Base-by-base conservation (phyloP, 192 early-diverging fungal species). In the Powellomyces hirtus region DNA sequence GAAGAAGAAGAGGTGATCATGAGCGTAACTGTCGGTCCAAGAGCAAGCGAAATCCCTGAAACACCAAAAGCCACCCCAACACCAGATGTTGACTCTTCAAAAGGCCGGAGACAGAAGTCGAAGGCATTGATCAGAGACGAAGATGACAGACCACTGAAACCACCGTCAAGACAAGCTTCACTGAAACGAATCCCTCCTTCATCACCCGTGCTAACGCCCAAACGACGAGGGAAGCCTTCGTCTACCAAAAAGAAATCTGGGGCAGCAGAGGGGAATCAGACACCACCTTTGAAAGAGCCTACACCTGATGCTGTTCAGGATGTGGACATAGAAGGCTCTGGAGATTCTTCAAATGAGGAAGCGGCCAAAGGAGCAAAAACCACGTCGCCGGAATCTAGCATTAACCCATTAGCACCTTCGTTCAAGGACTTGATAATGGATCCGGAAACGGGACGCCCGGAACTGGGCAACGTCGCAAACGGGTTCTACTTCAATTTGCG, bases 401-500 rank as follows among this genome's bases (percentile, higher is more conserved):
- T 49, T 49, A 24, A 3, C n/a, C 26, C 46, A 5, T 24, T 49
- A 24, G 46, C 46, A 7, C 16, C n/a, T n/a, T n/a, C n/a, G n/a
- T n/a, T n/a, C n/a, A n/a, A n/a, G n/a, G n/a, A n/a, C n/a, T n/a
- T n/a, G n/a, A n/a, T n/a, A n/a, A n/a, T 55, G 8, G 59, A 55
- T 40, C 59, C 45, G 1, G 60, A 62, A 55, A 58, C 49, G 18
- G 38, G 38, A 5, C 70, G 70, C 16, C 70, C 70, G 16, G 24
- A 22, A 10, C 62, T 72, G 13, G 62, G 38, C 36, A 34, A 64
- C 40, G 52, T 52, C 4, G 29, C 10, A 61, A 72, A 72, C 55
- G 59, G 60, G 52, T 64, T 64, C 49, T 50, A 59, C 52, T 72
- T 65, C 36, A 72, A 65, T 37, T 55, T 72, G 22, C 52, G 24